These are phyloP conservation scores for Blepharisma japonicum DNA, from an alignment of 73 alveolate genomes.

Conservation along the genomic window DNA sequence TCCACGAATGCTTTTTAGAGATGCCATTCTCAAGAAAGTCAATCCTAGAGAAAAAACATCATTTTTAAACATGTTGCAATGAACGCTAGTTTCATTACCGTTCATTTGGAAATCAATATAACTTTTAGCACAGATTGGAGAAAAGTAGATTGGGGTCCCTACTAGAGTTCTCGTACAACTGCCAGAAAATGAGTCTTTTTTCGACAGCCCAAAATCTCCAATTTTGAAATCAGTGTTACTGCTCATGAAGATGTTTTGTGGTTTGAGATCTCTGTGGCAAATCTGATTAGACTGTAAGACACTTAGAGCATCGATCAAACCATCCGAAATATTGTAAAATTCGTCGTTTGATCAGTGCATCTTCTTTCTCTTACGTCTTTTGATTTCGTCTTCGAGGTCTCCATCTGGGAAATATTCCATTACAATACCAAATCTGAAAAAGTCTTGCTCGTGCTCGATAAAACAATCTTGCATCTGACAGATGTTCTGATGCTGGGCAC, in stretches of 20 bases:
- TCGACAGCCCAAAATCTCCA: constrained; percentile 38
- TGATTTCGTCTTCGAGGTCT: constrained; percentile 28
- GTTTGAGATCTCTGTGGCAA: constrained; percentile 49
- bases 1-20: constrained; percentile 8
- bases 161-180: constrained; percentile 8
- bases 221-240: constrained; percentile 21
- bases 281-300: constrained; percentile 32
- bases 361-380: constrained; percentile 6
- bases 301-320: neutral
- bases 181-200: neutral
- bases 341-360: constrained; percentile 4
- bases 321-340: neutral
- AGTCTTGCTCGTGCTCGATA: constrained; percentile 10
- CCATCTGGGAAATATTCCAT: constrained; percentile 29
- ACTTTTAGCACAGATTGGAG: constrained; percentile 12
- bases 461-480: constrained; percentile 22
- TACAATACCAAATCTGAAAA: constrained; percentile 3
- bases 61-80: neutral
- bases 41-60: constrained; percentile 34
- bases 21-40: constrained; percentile 30
- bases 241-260: constrained; percentile 36
- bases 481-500: neutral
- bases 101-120: neutral
- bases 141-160: constrained; percentile 32
- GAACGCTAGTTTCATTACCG: neutral